These are phyloP conservation scores for Rhizopus sp. DNA, from an alignment of 371 early-diverging fungal species.

Conservation along the genomic window DNA sequence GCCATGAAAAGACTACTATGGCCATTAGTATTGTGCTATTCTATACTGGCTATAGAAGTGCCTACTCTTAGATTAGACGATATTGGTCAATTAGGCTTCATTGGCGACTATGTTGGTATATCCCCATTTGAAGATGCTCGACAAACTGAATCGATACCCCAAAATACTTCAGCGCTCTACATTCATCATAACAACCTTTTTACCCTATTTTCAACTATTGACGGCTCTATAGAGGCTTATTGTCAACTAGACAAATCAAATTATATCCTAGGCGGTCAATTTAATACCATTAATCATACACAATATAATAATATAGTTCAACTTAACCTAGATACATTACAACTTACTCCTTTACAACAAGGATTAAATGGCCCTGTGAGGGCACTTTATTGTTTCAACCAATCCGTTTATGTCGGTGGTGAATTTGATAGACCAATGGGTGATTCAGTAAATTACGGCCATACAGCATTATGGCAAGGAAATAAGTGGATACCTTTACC, in stretches of 20 bases:
- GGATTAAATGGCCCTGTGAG: slow-evolving; percentile 67
- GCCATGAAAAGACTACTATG: background rate
- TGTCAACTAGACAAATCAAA: slow-evolving; percentile 17
- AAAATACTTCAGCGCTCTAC: slow-evolving; percentile 25
- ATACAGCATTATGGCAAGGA: slow-evolving; percentile 52
- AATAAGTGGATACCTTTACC: slow-evolving; percentile 54
- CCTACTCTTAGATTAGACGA: slow-evolving; percentile 12
- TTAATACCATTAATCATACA: slow-evolving; percentile 31
- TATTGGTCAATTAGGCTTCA: slow-evolving; percentile 29
- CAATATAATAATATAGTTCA: slow-evolving; percentile 54
- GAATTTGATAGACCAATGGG: slow-evolving; percentile 39
- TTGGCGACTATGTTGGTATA: slow-evolving; percentile 37
- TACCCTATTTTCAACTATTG: slow-evolving; percentile 9
- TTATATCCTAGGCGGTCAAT: slow-evolving; percentile 39
- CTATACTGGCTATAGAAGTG: slow-evolving; percentile 1
- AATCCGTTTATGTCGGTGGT: slow-evolving; percentile 58
- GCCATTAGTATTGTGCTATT: background rate
- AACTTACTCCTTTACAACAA: slow-evolving; percentile 41
- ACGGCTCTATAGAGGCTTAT: slow-evolving; percentile 16
- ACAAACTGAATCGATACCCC: slow-evolving; percentile 27
- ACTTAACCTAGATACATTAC: slow-evolving; percentile 45
- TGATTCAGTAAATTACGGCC: slow-evolving; percentile 39
- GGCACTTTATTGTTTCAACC: slow-evolving; percentile 50
- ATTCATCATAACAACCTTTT: slow-evolving; percentile 8
- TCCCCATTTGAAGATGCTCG: slow-evolving; percentile 18